Base-by-base conservation (phyloP, 2,329 filamentous ascomycete species). In the Trichoderma polysporum region DNA sequence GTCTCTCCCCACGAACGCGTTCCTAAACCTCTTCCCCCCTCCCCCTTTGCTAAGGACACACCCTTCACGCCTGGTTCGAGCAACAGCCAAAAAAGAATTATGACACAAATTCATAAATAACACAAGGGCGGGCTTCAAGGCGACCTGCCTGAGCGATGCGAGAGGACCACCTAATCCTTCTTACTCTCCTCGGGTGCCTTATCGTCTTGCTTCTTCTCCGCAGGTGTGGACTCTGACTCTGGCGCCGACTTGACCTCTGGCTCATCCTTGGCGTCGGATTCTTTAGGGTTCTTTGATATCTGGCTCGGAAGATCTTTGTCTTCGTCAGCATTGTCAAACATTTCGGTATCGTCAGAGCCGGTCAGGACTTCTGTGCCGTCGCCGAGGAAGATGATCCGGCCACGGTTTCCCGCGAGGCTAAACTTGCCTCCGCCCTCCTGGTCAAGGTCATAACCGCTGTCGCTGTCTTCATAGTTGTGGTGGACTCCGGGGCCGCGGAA, bases 341-440 rank as follows among this genome's bases (percentile, higher is more conserved):
- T 94, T 74, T 97, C 93, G 71, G 91, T 89, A 76, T 97, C 93
- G 79, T 93, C 90, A 77, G 91, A 91, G 79, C 95, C 93, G 73
- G 92, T 93, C 75, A 94, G 84, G 77, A 97, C 88, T 83, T 97
- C 94, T 75, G 93, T 97, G 74, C 94, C 95, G 83, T 98, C 94
- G 72, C 94, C 94, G 73, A 99, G 87, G 77, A 97, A 90, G 79
- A 98, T 98, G 79, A 97, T 93, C 74, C 94, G 90, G 73, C 93
- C 93, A 78, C 88, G 88, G 78, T 90, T 91, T 77, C 90, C 90
- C 79, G 89, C 83, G 73, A 87, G 82, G 70, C 88, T 87, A 75
- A 91, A 90, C 78, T 85, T 86, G 74, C 81, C 79, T 77, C 85
- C 85, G 73, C 86, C 86, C 74, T 91, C 88, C 78, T 88, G 84